These are phyloP conservation scores for Curvularia verruculosa DNA, from an alignment of 2,329 filamentous ascomycete species.

Conservation along the genomic window DNA sequence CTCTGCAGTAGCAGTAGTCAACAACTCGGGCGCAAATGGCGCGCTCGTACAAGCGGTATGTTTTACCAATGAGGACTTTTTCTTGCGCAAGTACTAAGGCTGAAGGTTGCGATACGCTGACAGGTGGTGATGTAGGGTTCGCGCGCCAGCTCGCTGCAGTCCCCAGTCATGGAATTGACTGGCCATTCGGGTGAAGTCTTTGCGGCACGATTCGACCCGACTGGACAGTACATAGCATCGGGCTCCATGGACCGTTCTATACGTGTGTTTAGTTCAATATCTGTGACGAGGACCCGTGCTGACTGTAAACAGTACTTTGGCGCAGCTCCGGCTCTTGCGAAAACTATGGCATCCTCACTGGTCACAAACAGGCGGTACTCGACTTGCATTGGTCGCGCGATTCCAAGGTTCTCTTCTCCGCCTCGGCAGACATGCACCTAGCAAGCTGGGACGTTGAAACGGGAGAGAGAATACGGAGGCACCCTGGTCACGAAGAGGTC, in stretches of 20 bases:
- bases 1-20: constrained; percentile 64
- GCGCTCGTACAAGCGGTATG: constrained; percentile 71
- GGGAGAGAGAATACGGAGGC: constrained; percentile 87
- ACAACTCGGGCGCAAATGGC: constrained; percentile 63
- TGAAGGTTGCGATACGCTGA: constrained; percentile 39
- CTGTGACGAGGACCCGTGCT: constrained; percentile 23
- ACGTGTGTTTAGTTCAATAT: constrained; percentile 59
- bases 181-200: constrained; percentile 84
- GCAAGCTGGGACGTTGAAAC: constrained; percentile 95
- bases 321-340: constrained; percentile 89
- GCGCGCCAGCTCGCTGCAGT: constrained; percentile 81
- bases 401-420: constrained; percentile 86
- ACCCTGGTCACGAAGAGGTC: constrained; percentile 93
- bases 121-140: constrained; percentile 63
- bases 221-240: constrained; percentile 87
- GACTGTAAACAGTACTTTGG: constrained; percentile 75
- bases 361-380: constrained; percentile 88
- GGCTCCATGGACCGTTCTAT: constrained; percentile 95
- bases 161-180: constrained; percentile 92
- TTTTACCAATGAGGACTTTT: constrained; percentile 53
- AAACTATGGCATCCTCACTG: constrained; percentile 87
- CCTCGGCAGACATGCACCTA: constrained; percentile 89
- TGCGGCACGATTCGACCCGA: constrained; percentile 85
- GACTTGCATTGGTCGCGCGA: constrained; percentile 98
- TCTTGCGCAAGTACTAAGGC: constrained; percentile 29